Base-by-base conservation (phyloP, 305 asterid genomes). In the Fraxinus platypoda region DNA sequence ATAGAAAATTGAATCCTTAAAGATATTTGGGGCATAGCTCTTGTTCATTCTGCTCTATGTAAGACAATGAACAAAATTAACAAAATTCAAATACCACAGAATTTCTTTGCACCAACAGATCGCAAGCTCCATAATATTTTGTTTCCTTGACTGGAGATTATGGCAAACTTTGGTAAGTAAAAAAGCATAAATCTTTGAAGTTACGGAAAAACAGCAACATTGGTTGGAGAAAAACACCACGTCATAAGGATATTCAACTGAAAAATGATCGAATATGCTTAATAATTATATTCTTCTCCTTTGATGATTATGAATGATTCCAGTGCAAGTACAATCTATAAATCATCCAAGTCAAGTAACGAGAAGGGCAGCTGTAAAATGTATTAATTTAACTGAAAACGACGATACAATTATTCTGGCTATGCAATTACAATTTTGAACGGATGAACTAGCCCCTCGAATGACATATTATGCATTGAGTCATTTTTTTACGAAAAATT, bases 351-450 rank as follows among this genome's bases (percentile, higher is more conserved):
- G 17, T 23, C 74, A 13, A 28, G 34, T 26, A 26, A 68, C 37
- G 37, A 68, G 9, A 78, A 41, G 49, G 76, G 31, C 82, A 66
- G 81, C 80, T 84, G 78, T 83, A 75, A 83, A 81, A 83, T 68
- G 82, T 80, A 86, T 86, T 81, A 79, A 75, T 73, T 78, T 70
- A 75, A 85, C 80, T 34, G 75, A 90, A 88, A 80, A 83, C 77
- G 85, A 77, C 80, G 87, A 64, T 83, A 82, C 90, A 87, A 86
- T 81, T 84, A 85, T 83, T 57, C 8, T 79, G 87, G 87, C 80
- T 74, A 87, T 81, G 89, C 82, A 84, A 49, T 80, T 17, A 86
- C 90, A 84, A 81, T 86, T 83, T 83, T 66, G 66, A 74, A 71
- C 79, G 79, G 19, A 82, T 71, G 85, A 87, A 82, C 83, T 82